A percentile compares a stretch with the other conserved stretches of the same genome.
Conservation (phyloP, 768 basidiomycete genomes). For the Dioszegia hungarica region DNA sequence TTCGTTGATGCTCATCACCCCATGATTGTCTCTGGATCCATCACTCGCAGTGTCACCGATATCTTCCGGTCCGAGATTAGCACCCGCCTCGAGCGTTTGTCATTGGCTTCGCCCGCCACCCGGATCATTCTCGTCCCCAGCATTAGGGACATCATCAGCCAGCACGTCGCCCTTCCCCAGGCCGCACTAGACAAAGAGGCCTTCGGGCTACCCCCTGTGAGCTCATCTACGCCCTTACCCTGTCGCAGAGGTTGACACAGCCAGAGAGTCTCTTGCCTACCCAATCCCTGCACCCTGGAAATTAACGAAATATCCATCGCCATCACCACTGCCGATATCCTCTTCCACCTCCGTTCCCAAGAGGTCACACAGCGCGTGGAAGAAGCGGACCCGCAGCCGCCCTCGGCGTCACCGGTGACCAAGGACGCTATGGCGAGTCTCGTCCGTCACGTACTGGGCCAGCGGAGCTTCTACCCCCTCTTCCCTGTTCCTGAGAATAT, state of each 20-base stretch:
- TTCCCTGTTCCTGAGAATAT: conserved; percentile 78
- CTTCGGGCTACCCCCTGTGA: conserved; percentile 49
- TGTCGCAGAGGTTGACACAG: neutral
- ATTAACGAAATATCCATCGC: conserved; percentile 78
- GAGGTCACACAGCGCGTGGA: conserved; percentile 67
- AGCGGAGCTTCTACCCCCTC: conserved; percentile 91
- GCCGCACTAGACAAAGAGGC: conserved; percentile 49
- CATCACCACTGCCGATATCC: conserved; percentile 73
- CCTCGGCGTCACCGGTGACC: conserved; percentile 8
- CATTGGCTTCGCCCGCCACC: conserved; percentile 63
- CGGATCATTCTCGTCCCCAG: conserved; percentile 75
- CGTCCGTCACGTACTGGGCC: conserved; percentile 75
- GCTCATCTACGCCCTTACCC: neutral
- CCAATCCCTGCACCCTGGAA: conserved; percentile 82
- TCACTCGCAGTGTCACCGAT: conserved; percentile 60
- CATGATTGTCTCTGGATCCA: conserved; percentile 67
- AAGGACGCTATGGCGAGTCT: conserved; percentile 71
- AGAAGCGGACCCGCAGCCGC: conserved; percentile 55
- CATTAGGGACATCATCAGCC: conserved; percentile 70
- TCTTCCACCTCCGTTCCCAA: conserved; percentile 84
- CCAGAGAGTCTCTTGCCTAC: conserved; percentile 71
- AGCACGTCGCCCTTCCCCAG: conserved; percentile 83
- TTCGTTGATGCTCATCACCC: conserved; percentile 79
- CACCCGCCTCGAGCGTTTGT: conserved; percentile 57
- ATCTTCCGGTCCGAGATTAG: conserved; percentile 68